A percentile compares a stretch with the other conserved stretches of the same genome.
Conservation (phyloP, 192 early-diverging fungal genomes). For the Umbelopsis vinacea region DNA sequence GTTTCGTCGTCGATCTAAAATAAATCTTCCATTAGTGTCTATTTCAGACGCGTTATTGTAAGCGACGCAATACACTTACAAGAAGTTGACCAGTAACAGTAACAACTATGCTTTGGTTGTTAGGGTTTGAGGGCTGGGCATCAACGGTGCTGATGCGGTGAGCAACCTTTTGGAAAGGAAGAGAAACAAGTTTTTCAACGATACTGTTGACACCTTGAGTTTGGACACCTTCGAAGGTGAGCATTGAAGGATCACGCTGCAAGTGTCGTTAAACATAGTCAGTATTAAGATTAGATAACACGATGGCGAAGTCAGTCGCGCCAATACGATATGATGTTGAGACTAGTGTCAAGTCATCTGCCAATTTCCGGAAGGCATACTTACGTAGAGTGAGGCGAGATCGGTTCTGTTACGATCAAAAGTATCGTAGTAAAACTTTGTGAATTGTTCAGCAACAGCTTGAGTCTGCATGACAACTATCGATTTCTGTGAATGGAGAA, state of each 20-base stretch:
- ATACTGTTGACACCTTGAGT: conserved; percentile 66
- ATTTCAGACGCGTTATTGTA: not conserved
- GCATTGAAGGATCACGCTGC: conserved; percentile 80
- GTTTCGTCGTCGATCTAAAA: conserved; percentile 76
- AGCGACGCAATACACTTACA: conserved; percentile 44
- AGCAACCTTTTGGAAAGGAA: conserved; percentile 78
- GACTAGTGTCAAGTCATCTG: not conserved
- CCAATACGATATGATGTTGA: not conserved
- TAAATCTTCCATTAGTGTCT: not conserved
- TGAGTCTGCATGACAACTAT: conserved; percentile 14
- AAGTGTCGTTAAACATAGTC: conserved; percentile 10
- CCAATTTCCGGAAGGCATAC: conserved; percentile 11
- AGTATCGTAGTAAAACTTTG: conserved; percentile 84
- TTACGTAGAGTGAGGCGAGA: conserved; percentile 82
- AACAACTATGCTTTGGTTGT: conserved; percentile 69
- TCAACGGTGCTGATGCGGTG: conserved; percentile 82
- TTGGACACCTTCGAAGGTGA: conserved; percentile 83
- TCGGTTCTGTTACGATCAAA: conserved; percentile 76
- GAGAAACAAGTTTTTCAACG: conserved; percentile 71
- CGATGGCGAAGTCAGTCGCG: not conserved
- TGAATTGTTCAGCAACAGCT: conserved; percentile 72
- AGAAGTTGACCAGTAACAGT: conserved; percentile 87
- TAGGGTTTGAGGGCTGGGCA: conserved; percentile 74
- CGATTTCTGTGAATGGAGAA: not conserved
- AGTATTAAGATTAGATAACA: not conserved